Conservation (phyloP, 768 basidiomycete genomes). For the Boletus huronensis region DNA sequence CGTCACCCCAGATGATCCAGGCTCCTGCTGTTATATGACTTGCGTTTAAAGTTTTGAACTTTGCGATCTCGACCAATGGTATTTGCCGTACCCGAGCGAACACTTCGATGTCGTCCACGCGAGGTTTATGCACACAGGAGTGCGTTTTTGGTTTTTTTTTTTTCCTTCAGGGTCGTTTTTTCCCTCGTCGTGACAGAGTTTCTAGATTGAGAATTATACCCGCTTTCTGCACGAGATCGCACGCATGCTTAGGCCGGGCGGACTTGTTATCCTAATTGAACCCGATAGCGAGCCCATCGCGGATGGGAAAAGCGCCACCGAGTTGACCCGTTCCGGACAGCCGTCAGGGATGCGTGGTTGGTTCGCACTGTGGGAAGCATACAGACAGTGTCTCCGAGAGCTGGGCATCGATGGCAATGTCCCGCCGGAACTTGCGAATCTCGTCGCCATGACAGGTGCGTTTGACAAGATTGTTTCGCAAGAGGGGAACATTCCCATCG, state of each 20-base stretch:
- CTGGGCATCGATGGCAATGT: conserved; percentile 56
- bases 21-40: conserved; percentile 3
- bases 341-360: conserved; percentile 51
- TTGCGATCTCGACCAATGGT: conserved; percentile 59
- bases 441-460: conserved; percentile 45
- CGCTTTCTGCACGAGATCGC: conserved; percentile 57
- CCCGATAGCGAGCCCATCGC: conserved; percentile 51
- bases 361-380: conserved; percentile 62
- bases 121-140: conserved; percentile 64
- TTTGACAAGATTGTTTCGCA: conserved; percentile 55
- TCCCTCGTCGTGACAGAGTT: conserved; percentile 5
- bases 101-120: conserved; percentile 71
- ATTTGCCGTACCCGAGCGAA: conserved; percentile 58
- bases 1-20: conserved; percentile 27
- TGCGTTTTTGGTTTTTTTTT: conserved; percentile 12
- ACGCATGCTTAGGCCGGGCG: conserved; percentile 67
- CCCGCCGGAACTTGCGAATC: conserved; percentile 49
- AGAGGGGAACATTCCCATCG: conserved; percentile 63
- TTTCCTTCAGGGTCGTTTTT: background rate
- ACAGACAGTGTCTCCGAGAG: conserved; percentile 49
- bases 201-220: conserved; percentile 60
- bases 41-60: conserved; percentile 55
- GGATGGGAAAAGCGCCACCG: conserved; percentile 41
- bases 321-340: conserved; percentile 30
- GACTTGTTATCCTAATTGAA: conserved; percentile 65